These are phyloP conservation scores for Epicoccum nigrum DNA, from an alignment of 2,329 filamentous ascomycete genomes.

Conservation along the genomic window DNA sequence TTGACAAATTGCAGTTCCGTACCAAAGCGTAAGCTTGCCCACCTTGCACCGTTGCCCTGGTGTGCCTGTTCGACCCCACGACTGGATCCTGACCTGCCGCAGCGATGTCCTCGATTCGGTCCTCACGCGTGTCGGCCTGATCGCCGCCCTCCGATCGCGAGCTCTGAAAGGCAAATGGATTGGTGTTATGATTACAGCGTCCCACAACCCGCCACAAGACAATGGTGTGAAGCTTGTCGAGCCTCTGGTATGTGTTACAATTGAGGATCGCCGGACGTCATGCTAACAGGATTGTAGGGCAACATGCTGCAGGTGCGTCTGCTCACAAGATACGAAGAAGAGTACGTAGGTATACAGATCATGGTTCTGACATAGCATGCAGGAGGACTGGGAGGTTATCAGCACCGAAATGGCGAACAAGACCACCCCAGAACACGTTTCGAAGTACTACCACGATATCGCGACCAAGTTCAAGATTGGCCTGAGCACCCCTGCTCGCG, in stretches of 20 bases:
- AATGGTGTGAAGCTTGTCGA: conserved; percentile 84
- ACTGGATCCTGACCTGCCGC: conserved; percentile 43
- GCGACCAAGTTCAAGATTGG: conserved; percentile 66
- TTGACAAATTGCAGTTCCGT: conserved; percentile 60
- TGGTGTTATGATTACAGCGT: conserved; percentile 78
- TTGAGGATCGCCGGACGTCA: not conserved
- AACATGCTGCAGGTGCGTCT: conserved; percentile 76
- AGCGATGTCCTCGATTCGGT: conserved; percentile 87
- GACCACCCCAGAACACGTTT: conserved; percentile 73
- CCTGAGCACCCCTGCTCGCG: conserved; percentile 71
- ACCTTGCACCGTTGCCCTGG: not conserved
- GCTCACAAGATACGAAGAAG: not conserved
- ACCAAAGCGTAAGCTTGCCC: conserved; percentile 67
- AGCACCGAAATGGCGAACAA: conserved; percentile 91
- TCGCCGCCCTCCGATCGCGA: conserved; percentile 85
- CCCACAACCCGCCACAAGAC: conserved; percentile 68
- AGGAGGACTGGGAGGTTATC: conserved; percentile 85
- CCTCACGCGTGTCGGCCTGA: conserved; percentile 87
- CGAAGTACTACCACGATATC: conserved; percentile 76
- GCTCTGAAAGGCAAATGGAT: conserved; percentile 90
- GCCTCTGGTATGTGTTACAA: conserved; percentile 68
- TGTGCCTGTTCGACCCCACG: not conserved
- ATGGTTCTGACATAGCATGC: conserved; percentile 25
- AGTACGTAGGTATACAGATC: not conserved
- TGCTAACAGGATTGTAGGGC: conserved; percentile 59